Percentiles rank a stretch among this genome's conserved stretches.
These are phyloP conservation scores for Tetracladium maxilliforme DNA, from an alignment of 2,329 filamentous ascomycete genomes.

Conservation along the genomic window DNA sequence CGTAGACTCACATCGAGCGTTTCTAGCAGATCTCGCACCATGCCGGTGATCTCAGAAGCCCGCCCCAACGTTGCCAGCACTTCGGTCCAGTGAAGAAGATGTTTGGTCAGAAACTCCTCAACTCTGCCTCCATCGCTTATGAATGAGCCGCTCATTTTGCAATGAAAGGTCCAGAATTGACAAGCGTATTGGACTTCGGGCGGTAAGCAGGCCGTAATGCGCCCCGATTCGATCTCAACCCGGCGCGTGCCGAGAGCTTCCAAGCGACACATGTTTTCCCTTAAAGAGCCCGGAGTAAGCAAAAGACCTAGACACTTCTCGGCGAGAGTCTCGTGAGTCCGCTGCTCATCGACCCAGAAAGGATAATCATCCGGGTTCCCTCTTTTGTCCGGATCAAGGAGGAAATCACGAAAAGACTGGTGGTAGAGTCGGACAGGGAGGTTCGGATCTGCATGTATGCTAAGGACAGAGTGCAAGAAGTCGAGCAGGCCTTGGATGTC, in stretches of 20 bases:
- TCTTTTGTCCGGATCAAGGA: background rate
- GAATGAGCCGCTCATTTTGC: constrained; percentile 10
- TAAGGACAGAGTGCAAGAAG: constrained; percentile 1
- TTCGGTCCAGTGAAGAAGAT: constrained; percentile 25
- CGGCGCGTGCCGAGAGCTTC: constrained; percentile 10
- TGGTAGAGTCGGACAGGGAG: constrained; percentile 1
- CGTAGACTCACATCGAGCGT: no score
- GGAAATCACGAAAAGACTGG: constrained; percentile 2
- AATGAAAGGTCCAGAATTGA: constrained; percentile 21
- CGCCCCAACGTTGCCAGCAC: no score
- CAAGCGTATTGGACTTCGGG: constrained; percentile 22
- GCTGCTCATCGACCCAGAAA: no score
- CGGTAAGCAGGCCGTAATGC: constrained; percentile 10
- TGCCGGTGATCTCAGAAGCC: no score
- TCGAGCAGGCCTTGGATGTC: background rate
- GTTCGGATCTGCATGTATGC: background rate
- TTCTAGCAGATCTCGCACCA: no score
- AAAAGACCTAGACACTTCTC: constrained; percentile 20
- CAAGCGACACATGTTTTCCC: constrained; percentile 19
- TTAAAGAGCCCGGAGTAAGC: constrained; percentile 12
- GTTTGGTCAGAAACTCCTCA: constrained; percentile 19
- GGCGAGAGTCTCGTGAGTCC: constrained; percentile 9
- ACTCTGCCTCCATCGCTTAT: constrained; percentile 13
- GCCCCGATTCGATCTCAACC: constrained; percentile 8
- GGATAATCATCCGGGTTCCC: no score